Evolutionary conservation across 2,329 filamentous ascomycete genomes (phyloP), one percentile per base, ranked within the genome.

Genomic region (Fusarium hainanense): DNA sequence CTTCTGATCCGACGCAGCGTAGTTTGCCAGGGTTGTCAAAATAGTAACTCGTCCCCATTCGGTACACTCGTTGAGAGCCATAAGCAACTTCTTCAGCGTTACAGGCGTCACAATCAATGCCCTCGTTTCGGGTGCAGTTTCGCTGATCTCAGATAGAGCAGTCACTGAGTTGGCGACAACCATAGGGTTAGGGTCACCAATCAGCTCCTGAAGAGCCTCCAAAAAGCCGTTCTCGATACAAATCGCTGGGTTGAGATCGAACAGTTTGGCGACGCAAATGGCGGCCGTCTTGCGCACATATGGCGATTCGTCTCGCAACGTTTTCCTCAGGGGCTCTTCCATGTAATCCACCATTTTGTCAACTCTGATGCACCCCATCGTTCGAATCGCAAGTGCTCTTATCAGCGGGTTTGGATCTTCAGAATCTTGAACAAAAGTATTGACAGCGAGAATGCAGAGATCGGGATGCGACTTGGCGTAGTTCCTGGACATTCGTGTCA

Each of bases 321-420:
- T 99, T 84, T 99, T 99, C 74, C 96, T 89, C 68, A 99, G 82
- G 16, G 96, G 96, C 77, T 99, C 96, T 80, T 98, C 96, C 95
- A 99, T 98, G 80, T 99, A 99, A 79, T 99, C 96, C 71, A 98
- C 93, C 93, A 99, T 99, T 82, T 99, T 99, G 74, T 98, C 96
- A 58, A 99, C 96, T 59, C 96, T 87, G 76, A 99, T 98, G 78
- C 96, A 98, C 42, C 96, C 96, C 96, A 99, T 99, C 34, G 96
- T 99, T 75, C 96, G 89, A 79, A 99, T 97, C 58, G 96, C 96
- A 54, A 99, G 87, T 52, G 96, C 96, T 85, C 96, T 88, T 76
- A 99, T 93, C 25, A 99, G 88, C 16, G 96, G 96, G 77, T 99
- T 99, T 44, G 96, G 96, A 77, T 99, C 96, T 88, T 99, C 96